phyloP scores from a whole-genome alignment of 805 yeast genomes.

The Yarrowia sp. region DNA sequence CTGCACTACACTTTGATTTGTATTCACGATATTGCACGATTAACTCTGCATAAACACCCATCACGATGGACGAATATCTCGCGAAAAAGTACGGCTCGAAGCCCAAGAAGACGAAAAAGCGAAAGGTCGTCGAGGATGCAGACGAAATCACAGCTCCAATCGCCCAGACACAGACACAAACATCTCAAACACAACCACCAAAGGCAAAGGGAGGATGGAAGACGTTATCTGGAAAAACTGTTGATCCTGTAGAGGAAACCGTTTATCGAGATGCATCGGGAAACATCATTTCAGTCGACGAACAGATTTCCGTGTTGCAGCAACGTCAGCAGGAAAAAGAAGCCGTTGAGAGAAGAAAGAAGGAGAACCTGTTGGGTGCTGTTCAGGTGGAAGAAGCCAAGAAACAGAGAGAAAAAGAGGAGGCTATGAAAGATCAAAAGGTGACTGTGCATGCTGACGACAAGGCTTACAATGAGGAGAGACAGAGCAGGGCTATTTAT shows the following conservation, averaged over 20 bases:
- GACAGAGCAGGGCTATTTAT: conserved; percentile 7
- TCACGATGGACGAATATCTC: conserved; percentile 35
- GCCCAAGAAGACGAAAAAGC: conserved; percentile 30
- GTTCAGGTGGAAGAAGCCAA: conserved; percentile 23
- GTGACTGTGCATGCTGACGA: conserved; percentile 2
- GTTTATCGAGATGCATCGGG: conserved; percentile 28
- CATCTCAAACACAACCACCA: not conserved
- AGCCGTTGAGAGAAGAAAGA: conserved; percentile 8
- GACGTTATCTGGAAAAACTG: conserved; percentile 15
- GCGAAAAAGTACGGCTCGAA: conserved; percentile 35
- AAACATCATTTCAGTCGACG: conserved; percentile 21
- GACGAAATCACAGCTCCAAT: not conserved
- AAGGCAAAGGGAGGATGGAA: conserved; percentile 24
- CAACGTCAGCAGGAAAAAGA: conserved; percentile 17
- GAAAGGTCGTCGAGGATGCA: conserved; percentile 1
- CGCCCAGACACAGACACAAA: not conserved
- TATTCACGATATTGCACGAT: not conserved
- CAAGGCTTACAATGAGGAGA: conserved; percentile 29
- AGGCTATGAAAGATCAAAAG: conserved; percentile 10
- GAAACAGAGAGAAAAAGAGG: conserved; percentile 8
- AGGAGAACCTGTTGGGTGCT: conserved; percentile 18
- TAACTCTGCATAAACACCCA: too few species aligned
- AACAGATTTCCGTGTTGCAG: conserved; percentile 24
- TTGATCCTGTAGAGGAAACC: conserved; percentile 30
- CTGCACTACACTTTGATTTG: not conserved